Percentiles rank a stretch among this genome's conserved stretches.
phyloP scores from a whole-genome alignment of 2,329 filamentous ascomycete genomes.

The Cadophora gregata region DNA sequence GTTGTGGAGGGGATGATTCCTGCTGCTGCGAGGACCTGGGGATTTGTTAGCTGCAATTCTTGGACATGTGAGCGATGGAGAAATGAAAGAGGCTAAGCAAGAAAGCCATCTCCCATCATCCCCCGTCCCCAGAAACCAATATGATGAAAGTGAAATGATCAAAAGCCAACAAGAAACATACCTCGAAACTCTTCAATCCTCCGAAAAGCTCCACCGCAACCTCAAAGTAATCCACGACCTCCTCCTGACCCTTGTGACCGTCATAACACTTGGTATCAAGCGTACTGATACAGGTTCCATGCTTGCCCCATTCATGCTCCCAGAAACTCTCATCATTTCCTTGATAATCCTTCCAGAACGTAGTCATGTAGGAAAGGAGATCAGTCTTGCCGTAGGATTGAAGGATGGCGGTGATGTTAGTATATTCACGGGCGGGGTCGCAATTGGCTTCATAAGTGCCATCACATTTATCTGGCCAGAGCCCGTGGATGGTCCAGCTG shows the following conservation, averaged over 20 bases:
- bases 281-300: constrained; percentile 76
- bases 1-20: constrained; percentile 61
- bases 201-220: constrained; percentile 70
- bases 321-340: constrained; percentile 61
- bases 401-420: constrained; percentile 68
- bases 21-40: constrained; percentile 60
- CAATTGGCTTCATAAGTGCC: constrained; percentile 71
- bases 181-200: constrained; percentile 67
- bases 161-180: constrained; percentile 39
- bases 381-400: constrained; percentile 57
- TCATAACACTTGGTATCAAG: constrained; percentile 71
- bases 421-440: constrained; percentile 65
- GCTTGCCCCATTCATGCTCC: constrained; percentile 78
- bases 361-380: constrained; percentile 69
- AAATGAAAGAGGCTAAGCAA: too few relatives aligned
- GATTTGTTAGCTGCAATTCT: too few relatives aligned
- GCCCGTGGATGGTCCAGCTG: constrained; percentile 73
- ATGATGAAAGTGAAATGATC: too few relatives aligned
- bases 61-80: too few relatives aligned
- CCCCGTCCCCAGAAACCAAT: too few relatives aligned
- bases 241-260: constrained; percentile 62
- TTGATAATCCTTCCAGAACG: constrained; percentile 58
- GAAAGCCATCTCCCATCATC: too few relatives aligned
- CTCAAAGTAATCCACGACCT: constrained; percentile 73
- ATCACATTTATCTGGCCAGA: constrained; percentile 71